phyloP scores from a whole-genome alignment of 2,329 filamentous ascomycete species.

The Xylariaceae sp. region DNA sequence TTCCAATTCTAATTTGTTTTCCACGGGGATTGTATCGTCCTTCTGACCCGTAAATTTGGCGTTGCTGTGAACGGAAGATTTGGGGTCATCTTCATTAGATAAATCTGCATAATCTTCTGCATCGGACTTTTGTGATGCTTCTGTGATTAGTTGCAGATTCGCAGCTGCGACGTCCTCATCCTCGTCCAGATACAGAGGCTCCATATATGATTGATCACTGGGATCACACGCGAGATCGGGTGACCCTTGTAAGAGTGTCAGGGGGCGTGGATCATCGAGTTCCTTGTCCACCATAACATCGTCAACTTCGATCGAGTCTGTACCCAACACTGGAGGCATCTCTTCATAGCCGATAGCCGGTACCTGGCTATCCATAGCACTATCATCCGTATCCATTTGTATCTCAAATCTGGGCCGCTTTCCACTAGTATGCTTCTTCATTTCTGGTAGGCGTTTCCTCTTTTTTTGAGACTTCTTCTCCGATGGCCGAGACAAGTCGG shows the following conservation, averaged over 20 bases:
- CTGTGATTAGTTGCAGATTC: constrained; percentile 31
- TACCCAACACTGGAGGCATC: neutral
- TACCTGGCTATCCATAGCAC: constrained; percentile 22
- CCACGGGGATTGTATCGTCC: constrained; percentile 3
- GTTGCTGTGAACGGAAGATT: constrained; percentile 1
- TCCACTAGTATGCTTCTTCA: constrained; percentile 19
- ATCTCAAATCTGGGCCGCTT: constrained; percentile 29
- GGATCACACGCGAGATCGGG: constrained; percentile 19
- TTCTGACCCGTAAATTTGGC: constrained; percentile 16
- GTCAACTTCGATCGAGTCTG: neutral
- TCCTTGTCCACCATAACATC: constrained; percentile 5
- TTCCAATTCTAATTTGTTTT: neutral
- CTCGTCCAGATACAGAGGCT: constrained; percentile 17
- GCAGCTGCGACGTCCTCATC: constrained; percentile 31
- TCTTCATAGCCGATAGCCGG: constrained; percentile 6
- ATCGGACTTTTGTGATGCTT: constrained; percentile 33
- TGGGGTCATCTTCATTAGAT: neutral
- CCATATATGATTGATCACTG: constrained; percentile 6
- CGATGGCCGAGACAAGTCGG: constrained; percentile 22
- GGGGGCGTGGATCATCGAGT: neutral
- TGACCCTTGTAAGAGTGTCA: neutral
- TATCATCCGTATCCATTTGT: constrained; percentile 17
- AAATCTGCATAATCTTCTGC: constrained; percentile 1
- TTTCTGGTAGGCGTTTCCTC: constrained; percentile 27
- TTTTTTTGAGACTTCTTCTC: constrained; percentile 27